These are phyloP conservation scores for Trifolium dubium DNA, from an alignment of 306 rosid genomes.

Conservation along the genomic window DNA sequence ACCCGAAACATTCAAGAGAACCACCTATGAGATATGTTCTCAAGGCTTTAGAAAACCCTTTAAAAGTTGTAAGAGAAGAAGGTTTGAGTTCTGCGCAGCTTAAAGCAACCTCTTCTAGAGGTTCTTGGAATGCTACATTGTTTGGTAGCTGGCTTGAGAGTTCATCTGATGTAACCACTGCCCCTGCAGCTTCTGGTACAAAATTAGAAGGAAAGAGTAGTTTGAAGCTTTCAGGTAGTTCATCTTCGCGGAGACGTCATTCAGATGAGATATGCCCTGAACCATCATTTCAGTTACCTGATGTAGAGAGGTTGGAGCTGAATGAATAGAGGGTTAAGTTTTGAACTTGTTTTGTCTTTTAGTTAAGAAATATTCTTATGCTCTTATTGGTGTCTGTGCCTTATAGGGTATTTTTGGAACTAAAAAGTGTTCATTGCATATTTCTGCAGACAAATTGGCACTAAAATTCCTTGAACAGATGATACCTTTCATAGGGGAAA, in stretches of 20 bases:
- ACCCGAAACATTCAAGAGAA: slow-evolving; percentile 82
- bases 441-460: slow-evolving; percentile 44
- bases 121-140: slow-evolving; percentile 90
- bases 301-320: slow-evolving; percentile 61
- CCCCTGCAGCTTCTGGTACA: slow-evolving; percentile 59
- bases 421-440: slow-evolving; percentile 43
- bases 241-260: slow-evolving; percentile 72
- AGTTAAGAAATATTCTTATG: slow-evolving; percentile 42
- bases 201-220: slow-evolving; percentile 67
- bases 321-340: slow-evolving; percentile 48
- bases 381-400: slow-evolving; percentile 5
- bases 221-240: slow-evolving; percentile 67
- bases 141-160: slow-evolving; percentile 97
- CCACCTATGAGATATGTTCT: slow-evolving; percentile 86
- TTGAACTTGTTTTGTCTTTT: slow-evolving; percentile 48
- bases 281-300: slow-evolving; percentile 65
- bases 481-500: slow-evolving; percentile 29
- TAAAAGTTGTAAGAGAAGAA: slow-evolving; percentile 93
- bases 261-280: slow-evolving; percentile 82
- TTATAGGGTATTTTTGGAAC: slow-evolving; percentile 42
- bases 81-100: slow-evolving; percentile 73
- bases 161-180: slow-evolving; percentile 60
- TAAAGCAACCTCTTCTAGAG: slow-evolving; percentile 80
- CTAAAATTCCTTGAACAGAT: slow-evolving; percentile 32
- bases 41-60: slow-evolving; percentile 91